Evolutionary conservation across 495 filamentous ascomycete genomes (phyloP).

Genomic region (Schizothecium vesticola): DNA sequence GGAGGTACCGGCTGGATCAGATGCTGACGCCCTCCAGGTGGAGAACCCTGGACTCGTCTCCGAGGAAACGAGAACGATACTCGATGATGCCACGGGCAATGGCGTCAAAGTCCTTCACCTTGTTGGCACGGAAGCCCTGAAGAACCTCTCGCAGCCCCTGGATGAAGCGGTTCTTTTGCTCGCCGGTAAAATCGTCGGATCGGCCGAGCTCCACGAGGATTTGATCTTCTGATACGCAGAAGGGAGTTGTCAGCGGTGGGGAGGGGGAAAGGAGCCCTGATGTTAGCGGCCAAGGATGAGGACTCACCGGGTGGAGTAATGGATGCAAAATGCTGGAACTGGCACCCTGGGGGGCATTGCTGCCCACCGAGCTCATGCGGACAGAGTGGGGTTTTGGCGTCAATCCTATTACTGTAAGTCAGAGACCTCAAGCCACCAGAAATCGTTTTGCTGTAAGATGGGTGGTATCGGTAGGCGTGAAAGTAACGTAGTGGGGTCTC

Average conservation of each 20-base stretch:
- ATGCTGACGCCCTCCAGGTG: constrained; percentile 34
- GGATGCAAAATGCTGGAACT: constrained; percentile 73
- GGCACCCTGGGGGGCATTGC: constrained; percentile 70
- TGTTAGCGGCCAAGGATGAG: constrained; percentile 27
- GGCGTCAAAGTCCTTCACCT: constrained; percentile 72
- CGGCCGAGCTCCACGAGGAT: constrained; percentile 79
- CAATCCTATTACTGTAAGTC: constrained; percentile 87
- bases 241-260: constrained; percentile 54
- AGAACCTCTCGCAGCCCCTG: constrained; percentile 72
- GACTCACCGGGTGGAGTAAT: constrained; percentile 80
- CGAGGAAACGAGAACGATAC: constrained; percentile 59
- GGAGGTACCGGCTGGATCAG: constrained; percentile 14
- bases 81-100: constrained; percentile 78
- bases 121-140: constrained; percentile 63
- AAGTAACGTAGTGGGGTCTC: constrained; percentile 77
- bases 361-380: constrained; percentile 66
- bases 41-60: constrained; percentile 48
- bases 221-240: constrained; percentile 67
- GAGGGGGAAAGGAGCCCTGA: constrained; percentile 22
- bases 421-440: constrained; percentile 76
- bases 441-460: constrained; percentile 61
- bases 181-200: constrained; percentile 61
- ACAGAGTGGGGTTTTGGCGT: constrained; percentile 67
- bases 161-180: constrained; percentile 67
- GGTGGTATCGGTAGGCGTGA: constrained; percentile 84